Conservation (phyloP, 805 yeast species). For the Torulaspora delbrueckii region DNA sequence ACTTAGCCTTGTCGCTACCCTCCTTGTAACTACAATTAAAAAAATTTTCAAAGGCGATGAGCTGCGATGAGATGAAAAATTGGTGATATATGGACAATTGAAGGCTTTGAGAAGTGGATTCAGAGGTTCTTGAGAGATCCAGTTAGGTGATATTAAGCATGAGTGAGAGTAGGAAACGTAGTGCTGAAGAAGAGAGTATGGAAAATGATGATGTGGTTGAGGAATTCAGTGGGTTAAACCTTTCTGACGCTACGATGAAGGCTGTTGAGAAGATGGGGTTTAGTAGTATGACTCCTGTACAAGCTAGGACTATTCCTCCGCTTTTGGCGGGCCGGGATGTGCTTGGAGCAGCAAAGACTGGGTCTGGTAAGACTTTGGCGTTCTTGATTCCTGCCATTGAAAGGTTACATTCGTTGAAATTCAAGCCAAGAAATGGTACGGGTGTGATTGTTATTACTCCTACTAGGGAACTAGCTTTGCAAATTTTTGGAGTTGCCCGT, state of each 20-base stretch:
- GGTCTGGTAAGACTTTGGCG: constrained; percentile 97
- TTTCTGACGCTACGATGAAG: constrained; percentile 76
- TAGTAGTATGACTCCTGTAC: constrained; percentile 87
- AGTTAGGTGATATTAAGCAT: background rate
- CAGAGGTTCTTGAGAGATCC: background rate
- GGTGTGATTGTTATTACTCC: constrained; percentile 96
- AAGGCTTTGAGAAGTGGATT: background rate
- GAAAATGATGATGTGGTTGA: constrained; percentile 22
- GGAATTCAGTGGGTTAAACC: constrained; percentile 47
- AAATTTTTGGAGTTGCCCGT: constrained; percentile 95
- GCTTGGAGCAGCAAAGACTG: constrained; percentile 99
- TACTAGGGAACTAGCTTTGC: constrained; percentile 95
- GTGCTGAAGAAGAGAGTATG: constrained; percentile 4
- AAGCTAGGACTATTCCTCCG: constrained; percentile 94
- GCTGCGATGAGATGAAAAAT: constrained; percentile 28
- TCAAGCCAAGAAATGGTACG: constrained; percentile 97
- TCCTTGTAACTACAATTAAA: background rate
- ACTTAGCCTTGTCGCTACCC: constrained; percentile 1
- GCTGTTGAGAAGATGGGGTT: constrained; percentile 89
- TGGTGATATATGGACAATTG: background rate
- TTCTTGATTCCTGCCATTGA: constrained; percentile 95
- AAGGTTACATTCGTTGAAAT: constrained; percentile 78
- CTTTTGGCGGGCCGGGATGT: constrained; percentile 95
- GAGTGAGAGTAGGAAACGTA: constrained; percentile 9
- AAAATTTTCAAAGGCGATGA: constrained; percentile 11